Percentiles rank a stretch among this genome's conserved stretches.
phyloP scores from a whole-genome alignment of 1,284 basidiomycete species.

The Papiliotrema terrestris region DNA sequence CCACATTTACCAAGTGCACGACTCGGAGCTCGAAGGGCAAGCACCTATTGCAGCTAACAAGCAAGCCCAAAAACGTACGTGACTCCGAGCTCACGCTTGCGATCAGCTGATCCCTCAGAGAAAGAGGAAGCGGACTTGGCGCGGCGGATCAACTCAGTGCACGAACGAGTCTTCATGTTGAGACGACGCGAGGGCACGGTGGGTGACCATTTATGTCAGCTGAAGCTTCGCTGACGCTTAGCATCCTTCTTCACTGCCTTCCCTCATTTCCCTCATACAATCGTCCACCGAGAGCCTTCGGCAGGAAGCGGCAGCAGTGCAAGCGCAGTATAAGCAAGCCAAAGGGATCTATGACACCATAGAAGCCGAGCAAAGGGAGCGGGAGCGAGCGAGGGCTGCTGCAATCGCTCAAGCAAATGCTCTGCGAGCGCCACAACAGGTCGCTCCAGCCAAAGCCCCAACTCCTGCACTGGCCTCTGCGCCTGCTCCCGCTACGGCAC shows the following conservation, averaged over 20 bases:
- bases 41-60: neutral
- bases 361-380: neutral
- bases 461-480: neutral
- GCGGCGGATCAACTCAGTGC: conserved; percentile 17
- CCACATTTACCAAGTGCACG: conserved; percentile 43
- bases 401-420: neutral
- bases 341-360: neutral
- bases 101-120: conserved; percentile 11
- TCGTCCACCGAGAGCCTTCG: conserved; percentile 22
- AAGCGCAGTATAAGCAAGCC: conserved; percentile 8
- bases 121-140: conserved; percentile 17
- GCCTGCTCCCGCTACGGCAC: neutral
- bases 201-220: neutral
- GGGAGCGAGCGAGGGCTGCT: neutral
- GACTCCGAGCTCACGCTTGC: neutral
- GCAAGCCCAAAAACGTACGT: neutral
- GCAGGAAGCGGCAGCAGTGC: conserved; percentile 26
- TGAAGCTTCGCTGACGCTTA: conserved; percentile 5
- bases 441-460: neutral
- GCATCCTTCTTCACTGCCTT: conserved; percentile 31
- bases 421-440: neutral
- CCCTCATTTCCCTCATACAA: conserved; percentile 29
- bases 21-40: conserved; percentile 32
- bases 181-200: conserved; percentile 33
- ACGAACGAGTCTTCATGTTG: conserved; percentile 25